Evolutionary conservation across 139 green algal genomes (phyloP).

Genomic region (Penium margaritaceum): DNA sequence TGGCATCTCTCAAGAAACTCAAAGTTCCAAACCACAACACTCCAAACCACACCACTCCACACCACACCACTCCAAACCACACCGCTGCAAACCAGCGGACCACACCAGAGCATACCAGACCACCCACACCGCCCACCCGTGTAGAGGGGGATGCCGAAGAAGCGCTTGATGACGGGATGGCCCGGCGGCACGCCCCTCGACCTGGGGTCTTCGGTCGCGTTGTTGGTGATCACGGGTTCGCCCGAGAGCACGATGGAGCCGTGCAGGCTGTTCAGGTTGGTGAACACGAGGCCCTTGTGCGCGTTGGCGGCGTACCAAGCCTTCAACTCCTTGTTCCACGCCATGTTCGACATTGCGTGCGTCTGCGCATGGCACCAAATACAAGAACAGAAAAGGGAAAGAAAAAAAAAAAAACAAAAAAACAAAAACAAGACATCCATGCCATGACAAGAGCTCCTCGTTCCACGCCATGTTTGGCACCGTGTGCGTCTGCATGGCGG

Average conservation of each 20-base stretch:
- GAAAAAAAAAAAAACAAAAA: too few relatives aligned
- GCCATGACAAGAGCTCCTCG: too few relatives aligned
- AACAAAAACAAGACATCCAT: too few relatives aligned
- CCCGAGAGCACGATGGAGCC: conserved; percentile 4
- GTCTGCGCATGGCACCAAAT: too few relatives aligned
- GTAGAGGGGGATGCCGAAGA: conserved; percentile 28
- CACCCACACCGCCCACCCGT: neutral
- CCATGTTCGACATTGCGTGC: conserved; percentile 18
- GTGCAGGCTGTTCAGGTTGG: conserved; percentile 27
- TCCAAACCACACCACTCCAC: neutral
- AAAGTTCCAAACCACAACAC: too few relatives aligned
- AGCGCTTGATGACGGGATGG: conserved; percentile 17
- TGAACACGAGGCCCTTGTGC: conserved; percentile 15
- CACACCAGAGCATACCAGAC: neutral
- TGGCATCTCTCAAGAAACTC: neutral
- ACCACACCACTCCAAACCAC: neutral
- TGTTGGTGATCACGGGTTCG: conserved; percentile 10
- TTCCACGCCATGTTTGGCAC: neutral
- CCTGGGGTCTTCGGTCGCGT: conserved; percentile 7
- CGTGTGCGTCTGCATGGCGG: too few relatives aligned
- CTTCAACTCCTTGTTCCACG: conserved; percentile 16
- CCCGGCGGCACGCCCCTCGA: conserved; percentile 10
- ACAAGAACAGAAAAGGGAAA: too few relatives aligned
- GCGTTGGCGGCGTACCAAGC: conserved; percentile 16
- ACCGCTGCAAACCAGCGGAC: neutral